phyloP scores from a whole-genome alignment of 257 asterid genomes.

The Solanum corneliomulleri region DNA sequence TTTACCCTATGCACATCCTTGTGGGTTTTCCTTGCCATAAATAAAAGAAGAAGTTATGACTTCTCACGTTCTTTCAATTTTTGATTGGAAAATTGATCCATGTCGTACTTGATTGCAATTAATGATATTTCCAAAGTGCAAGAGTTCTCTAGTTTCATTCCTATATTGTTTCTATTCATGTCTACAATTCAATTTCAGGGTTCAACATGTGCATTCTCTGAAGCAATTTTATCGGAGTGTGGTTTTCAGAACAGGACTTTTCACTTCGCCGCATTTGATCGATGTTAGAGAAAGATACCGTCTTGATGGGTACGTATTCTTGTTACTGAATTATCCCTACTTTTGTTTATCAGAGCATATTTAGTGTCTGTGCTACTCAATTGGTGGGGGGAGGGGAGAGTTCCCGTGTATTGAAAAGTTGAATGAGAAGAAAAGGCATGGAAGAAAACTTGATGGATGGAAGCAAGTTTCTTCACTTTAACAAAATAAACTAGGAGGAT shows the following conservation, averaged over 20 bases:
- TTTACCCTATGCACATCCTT: not conserved
- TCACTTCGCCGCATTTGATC: conserved; percentile 87
- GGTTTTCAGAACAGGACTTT: conserved; percentile 83
- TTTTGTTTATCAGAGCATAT: not conserved
- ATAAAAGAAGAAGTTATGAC: not conserved
- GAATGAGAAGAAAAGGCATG: not conserved
- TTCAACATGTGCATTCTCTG: conserved; percentile 76
- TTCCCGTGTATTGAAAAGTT: not conserved
- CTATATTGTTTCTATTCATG: not conserved
- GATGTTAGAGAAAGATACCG: conserved; percentile 94
- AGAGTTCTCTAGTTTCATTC: not conserved
- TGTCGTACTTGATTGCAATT: not conserved
- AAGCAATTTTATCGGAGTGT: conserved; percentile 70
- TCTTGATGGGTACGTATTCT: conserved; percentile 49
- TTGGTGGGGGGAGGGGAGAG: too few relatives aligned
- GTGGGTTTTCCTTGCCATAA: not conserved
- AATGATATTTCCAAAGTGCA: not conserved
- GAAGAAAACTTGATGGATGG: not conserved
- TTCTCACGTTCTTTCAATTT: not conserved
- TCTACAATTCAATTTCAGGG: conserved; percentile 45
- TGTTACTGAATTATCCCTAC: not conserved
- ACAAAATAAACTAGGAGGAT: not conserved
- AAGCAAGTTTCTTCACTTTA: not conserved
- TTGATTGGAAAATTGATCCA: not conserved
- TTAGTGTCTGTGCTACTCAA: not conserved